phyloP scores from a whole-genome alignment of 2,329 filamentous ascomycete genomes.

The Xylariaceae sp. region DNA sequence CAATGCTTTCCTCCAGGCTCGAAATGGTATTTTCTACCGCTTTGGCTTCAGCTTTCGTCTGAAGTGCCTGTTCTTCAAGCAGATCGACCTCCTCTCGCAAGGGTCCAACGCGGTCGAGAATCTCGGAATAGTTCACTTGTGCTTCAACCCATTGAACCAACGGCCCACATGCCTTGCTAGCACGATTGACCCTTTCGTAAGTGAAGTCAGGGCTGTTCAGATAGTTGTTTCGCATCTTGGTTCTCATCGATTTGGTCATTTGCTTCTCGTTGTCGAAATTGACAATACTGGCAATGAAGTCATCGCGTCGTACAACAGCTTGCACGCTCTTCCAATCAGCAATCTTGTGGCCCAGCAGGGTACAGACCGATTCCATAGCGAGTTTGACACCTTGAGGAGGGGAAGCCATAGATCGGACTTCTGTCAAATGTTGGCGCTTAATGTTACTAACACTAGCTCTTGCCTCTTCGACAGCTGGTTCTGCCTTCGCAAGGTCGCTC shows the following conservation, averaged over 20 bases:
- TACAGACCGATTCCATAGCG: slow-evolving; percentile 94
- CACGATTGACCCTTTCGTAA: slow-evolving; percentile 91
- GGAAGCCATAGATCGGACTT: slow-evolving; percentile 95
- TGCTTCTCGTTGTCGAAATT: slow-evolving; percentile 93
- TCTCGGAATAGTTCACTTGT: slow-evolving; percentile 97
- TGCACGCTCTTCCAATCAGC: slow-evolving; percentile 90
- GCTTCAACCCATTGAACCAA: slow-evolving; percentile 96
- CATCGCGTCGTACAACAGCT: slow-evolving; percentile 81
- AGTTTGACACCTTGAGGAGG: slow-evolving; percentile 87
- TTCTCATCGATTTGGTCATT: slow-evolving; percentile 79
- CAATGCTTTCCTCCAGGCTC: slow-evolving; percentile 83
- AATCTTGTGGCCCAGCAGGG: slow-evolving; percentile 84
- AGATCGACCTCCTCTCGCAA: slow-evolving; percentile 83
- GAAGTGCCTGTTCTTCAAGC: slow-evolving; percentile 81
- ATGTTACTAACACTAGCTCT: slow-evolving; percentile 98
- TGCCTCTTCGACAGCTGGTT: slow-evolving; percentile 88
- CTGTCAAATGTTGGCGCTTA: slow-evolving; percentile 93
- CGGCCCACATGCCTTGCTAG: slow-evolving; percentile 93
- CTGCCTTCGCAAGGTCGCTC: slow-evolving; percentile 81
- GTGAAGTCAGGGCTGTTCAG: slow-evolving; percentile 93
- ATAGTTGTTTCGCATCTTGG: slow-evolving; percentile 90
- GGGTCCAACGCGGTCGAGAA: slow-evolving; percentile 88
- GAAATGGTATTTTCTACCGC: slow-evolving; percentile 85
- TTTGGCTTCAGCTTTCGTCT: slow-evolving; percentile 90
- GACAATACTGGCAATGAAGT: slow-evolving; percentile 97